phyloP scores from a whole-genome alignment of 257 asterid species.

The Solanum clarkiae region DNA sequence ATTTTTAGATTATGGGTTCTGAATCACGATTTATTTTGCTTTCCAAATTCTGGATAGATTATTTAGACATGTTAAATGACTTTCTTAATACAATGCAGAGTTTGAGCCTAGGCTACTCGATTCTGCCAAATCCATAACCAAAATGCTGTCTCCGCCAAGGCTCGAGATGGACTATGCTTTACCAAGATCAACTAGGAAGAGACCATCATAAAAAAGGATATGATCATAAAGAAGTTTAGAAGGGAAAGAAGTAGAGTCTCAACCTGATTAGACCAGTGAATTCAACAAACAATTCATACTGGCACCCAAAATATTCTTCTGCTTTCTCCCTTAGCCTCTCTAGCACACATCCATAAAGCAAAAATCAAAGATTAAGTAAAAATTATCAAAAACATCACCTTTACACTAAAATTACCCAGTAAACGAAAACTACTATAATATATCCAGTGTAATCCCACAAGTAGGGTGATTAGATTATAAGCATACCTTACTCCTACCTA shows the following conservation, averaged over 20 bases:
- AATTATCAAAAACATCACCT: neutral
- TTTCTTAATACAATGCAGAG: neutral
- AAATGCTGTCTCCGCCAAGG: neutral
- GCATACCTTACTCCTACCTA: neutral
- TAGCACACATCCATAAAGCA: neutral
- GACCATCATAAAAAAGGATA: neutral
- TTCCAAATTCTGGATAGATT: neutral
- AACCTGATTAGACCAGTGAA: slow-evolving; percentile 90
- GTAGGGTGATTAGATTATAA: neutral
- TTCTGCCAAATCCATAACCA: neutral
- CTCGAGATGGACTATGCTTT: neutral
- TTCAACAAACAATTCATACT: slow-evolving; percentile 73
- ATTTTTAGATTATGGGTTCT: neutral
- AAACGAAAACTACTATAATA: neutral
- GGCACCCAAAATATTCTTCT: slow-evolving; percentile 75
- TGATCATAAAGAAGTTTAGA: neutral
- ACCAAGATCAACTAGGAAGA: neutral
- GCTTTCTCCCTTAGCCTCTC: slow-evolving; percentile 73
- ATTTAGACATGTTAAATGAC: neutral
- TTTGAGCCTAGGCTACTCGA: neutral
- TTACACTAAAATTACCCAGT: neutral
- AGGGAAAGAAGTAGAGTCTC: neutral
- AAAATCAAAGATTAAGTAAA: neutral
- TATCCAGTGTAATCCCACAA: neutral
- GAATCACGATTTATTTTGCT: neutral